phyloP scores from a whole-genome alignment of 345 rosid species.

The Bruguiera parviflora region DNA sequence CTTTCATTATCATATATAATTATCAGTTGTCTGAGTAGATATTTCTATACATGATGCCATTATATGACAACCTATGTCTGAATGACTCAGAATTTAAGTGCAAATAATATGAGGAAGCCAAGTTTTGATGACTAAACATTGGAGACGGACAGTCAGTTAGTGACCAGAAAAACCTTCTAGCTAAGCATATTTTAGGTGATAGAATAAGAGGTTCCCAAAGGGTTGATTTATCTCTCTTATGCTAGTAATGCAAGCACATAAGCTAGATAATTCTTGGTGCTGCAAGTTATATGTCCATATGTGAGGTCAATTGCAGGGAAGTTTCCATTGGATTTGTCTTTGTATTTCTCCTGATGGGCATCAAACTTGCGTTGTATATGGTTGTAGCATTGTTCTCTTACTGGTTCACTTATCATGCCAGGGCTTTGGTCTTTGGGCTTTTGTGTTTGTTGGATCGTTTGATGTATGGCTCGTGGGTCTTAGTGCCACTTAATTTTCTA shows the following conservation, averaged over 20 bases:
- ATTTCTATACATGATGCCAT: not conserved
- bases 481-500: slow-evolving; percentile 84
- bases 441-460: slow-evolving; percentile 60
- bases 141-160: not conserved
- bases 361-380: not conserved
- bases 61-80: not conserved
- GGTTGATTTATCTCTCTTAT: not conserved
- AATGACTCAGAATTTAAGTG: not conserved
- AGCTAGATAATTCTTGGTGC: not conserved
- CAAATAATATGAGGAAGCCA: not conserved
- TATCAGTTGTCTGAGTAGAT: too few relatives aligned
- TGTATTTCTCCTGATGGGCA: not conserved
- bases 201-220: not conserved
- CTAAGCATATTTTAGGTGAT: not conserved
- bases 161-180: not conserved
- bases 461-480: slow-evolving; percentile 68
- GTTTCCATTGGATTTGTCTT: not conserved
- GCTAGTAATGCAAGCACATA: not conserved
- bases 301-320: too few relatives aligned
- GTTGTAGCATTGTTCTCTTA: not conserved
- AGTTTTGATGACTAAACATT: not conserved
- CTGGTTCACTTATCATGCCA: slow-evolving; percentile 27
- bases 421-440: slow-evolving; percentile 68
- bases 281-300: too few relatives aligned
- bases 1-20: too few relatives aligned